A percentile compares a stretch with the other conserved stretches of the same genome.
These are phyloP conservation scores for Microbotryum violaceum DNA, from an alignment of 1,284 basidiomycete species.

Conservation along the genomic window DNA sequence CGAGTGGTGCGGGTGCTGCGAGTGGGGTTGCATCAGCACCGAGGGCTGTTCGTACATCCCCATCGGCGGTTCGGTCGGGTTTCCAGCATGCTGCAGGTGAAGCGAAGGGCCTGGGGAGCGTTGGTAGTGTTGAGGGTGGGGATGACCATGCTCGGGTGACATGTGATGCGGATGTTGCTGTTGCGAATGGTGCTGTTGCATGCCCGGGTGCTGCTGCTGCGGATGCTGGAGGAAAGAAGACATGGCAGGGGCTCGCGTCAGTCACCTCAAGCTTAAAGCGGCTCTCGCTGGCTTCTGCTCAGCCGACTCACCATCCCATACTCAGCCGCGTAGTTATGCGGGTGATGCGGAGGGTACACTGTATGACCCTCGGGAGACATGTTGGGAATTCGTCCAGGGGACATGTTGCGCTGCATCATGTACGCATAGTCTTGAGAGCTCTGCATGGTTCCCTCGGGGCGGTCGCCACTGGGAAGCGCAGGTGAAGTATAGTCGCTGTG, in stretches of 20 bases:
- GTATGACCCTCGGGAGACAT: too few relatives aligned
- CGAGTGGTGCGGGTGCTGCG: not conserved
- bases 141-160: not conserved
- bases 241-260: not conserved
- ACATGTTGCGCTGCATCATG: slow-evolving; percentile 22
- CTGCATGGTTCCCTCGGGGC: slow-evolving; percentile 4
- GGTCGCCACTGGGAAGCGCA: not conserved
- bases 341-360: too few relatives aligned
- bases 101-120: not conserved
- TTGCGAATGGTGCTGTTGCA: not conserved
- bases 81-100: not conserved
- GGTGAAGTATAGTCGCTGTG: slow-evolving; percentile 14
- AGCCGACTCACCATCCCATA: too few relatives aligned
- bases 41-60: not conserved
- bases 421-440: slow-evolving; percentile 19
- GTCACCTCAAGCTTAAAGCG: too few relatives aligned
- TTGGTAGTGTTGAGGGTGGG: not conserved
- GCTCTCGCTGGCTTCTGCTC: too few relatives aligned
- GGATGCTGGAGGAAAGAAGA: not conserved
- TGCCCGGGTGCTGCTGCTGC: not conserved
- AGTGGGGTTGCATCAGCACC: not conserved
- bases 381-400: too few relatives aligned
- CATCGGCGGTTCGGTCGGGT: not conserved
- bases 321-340: too few relatives aligned
- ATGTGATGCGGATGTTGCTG: not conserved